A percentile compares a stretch with the other conserved stretches of the same genome.
Evolutionary conservation across 129 eudicot species (phyloP).

Genomic region (Arctium lappa): DNA sequence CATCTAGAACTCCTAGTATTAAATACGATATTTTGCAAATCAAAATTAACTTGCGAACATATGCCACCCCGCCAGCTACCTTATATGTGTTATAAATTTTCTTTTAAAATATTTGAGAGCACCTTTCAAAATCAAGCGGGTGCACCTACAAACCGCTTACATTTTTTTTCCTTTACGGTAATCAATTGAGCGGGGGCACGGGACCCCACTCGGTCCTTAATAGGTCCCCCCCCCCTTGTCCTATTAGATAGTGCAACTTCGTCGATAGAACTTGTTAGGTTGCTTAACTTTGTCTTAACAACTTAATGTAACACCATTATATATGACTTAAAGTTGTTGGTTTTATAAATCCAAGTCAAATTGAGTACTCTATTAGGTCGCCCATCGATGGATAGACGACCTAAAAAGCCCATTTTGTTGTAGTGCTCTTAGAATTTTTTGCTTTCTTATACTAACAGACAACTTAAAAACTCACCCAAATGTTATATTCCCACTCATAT

Average conservation of each 20-base stretch:
- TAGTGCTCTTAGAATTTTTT: neutral
- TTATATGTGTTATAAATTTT: too few species aligned
- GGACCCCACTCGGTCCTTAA: too few species aligned
- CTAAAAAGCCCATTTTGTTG: neutral
- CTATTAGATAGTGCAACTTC: neutral
- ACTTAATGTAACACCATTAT: neutral
- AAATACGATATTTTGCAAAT: too few species aligned
- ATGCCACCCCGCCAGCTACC: too few species aligned
- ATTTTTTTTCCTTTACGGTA: too few species aligned
- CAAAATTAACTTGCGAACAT: too few species aligned
- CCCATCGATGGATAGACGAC: neutral
- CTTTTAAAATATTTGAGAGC: too few species aligned
- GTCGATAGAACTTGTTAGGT: neutral
- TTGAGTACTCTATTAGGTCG: neutral
- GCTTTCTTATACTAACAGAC: neutral
- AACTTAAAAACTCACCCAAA: conserved; percentile 69
- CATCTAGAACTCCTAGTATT: too few species aligned
- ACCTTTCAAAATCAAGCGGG: too few species aligned
- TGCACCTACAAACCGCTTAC: too few species aligned
- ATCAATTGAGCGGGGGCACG: too few species aligned
- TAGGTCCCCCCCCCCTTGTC: neutral
- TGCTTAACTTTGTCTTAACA: neutral
- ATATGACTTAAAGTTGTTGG: neutral
- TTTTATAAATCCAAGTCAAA: neutral
- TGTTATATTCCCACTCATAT: conserved; percentile 56